Base-by-base conservation (phyloP, 164 flowering plant genomes). In the Cinnamomum chago region DNA sequence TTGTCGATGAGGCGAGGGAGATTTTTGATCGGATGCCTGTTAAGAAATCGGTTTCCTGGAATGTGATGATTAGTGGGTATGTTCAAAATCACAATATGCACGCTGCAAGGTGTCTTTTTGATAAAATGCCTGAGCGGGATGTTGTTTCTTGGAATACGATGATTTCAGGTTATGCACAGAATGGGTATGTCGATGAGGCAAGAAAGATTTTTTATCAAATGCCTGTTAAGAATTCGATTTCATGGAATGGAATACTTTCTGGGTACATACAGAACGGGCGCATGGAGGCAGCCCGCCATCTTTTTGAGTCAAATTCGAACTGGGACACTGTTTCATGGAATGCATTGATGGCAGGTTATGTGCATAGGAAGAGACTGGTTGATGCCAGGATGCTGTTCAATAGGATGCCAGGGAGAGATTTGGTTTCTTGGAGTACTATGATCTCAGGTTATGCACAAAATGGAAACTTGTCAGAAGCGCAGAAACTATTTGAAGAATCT, bases 291-390 rank as follows among this genome's bases (percentile, higher is more conserved):
- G 98, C 95, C 2, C 60, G 83, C 10, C 68, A 69, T 69, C 81
- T 92, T 81, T 93, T 92, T 71, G 91, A 85, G 50, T 84, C 89
- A 13, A 86, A 85, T 50, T 65, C 58, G 6, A 83, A 81, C 35
- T 93, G 98, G 98, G 87, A 84, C 20, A 73, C 77, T 67, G 90
- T 92, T 78, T 88, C 98, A 9, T 93, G 98, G 98, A 93, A 93
- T 76, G 89, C 95, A 66, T 79, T 93, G 84, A 87, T 90, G 92
- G 87, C 90, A 55, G 97, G 94, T 51, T 90, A 83, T 80, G 85
- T 94, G 73, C 89, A 78, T 84, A 87, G 74, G 84, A 90, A 84
- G 82, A 85, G 84, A 79, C 68, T 94, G 70, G 85, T 27, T 55
- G 92, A 92, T 33, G 98, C 97, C 0, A 81, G 88, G 73, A 3